Conservation (phyloP, 768 basidiomycete species). For the Neoboletus subvelutipes region DNA sequence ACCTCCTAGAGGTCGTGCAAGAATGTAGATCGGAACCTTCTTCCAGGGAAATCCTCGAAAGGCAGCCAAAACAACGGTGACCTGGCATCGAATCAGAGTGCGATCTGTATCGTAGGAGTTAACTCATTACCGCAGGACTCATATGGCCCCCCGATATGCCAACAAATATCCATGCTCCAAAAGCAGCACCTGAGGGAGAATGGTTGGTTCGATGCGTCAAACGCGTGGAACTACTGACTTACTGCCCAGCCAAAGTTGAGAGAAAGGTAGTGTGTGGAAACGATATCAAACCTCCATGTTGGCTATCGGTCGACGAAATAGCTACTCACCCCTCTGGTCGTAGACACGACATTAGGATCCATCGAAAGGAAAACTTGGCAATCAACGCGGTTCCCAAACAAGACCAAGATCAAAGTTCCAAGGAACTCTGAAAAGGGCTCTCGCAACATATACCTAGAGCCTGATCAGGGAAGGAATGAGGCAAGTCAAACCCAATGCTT, state of each 20-base stretch:
- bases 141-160: conserved; percentile 70
- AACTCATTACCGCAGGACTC: conserved; percentile 54
- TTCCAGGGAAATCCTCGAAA: conserved; percentile 74
- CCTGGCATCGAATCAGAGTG: conserved; percentile 29
- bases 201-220: background rate
- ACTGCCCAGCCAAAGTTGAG: conserved; percentile 25
- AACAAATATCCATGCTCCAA: conserved; percentile 64
- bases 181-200: conserved; percentile 40
- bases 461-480: background rate
- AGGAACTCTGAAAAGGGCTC: conserved; percentile 64
- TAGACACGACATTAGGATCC: conserved; percentile 40
- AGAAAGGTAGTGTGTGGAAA: conserved; percentile 16
- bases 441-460: conserved; percentile 39
- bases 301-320: background rate
- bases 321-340: conserved; percentile 49
- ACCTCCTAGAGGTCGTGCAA: conserved; percentile 58
- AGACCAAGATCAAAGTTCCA: conserved; percentile 51
- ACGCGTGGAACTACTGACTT: conserved; percentile 3
- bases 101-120: background rate
- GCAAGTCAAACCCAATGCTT: conserved; percentile 4
- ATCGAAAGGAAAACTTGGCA: conserved; percentile 52
- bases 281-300: background rate
- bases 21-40: conserved; percentile 68
- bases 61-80: conserved; percentile 62
- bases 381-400: conserved; percentile 54